A percentile compares a stretch with the other conserved stretches of the same genome.
Conservation (phyloP, 805 yeast genomes). For the Maudiozyma barnettii region DNA sequence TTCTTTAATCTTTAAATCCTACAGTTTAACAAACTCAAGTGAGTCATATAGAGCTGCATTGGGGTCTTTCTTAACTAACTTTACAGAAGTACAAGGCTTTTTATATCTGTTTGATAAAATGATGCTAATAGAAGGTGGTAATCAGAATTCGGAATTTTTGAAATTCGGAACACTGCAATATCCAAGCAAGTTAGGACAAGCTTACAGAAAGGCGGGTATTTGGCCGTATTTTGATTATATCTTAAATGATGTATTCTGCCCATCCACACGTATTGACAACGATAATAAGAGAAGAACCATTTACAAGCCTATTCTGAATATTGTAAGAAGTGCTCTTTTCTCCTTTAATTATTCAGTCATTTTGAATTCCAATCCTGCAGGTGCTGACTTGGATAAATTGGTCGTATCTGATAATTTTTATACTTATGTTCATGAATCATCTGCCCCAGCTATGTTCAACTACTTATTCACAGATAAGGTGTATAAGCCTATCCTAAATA, state of each 20-base stretch:
- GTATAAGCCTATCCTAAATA: slow-evolving; percentile 44
- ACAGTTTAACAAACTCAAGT: slow-evolving; percentile 16
- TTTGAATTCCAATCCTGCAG: slow-evolving; percentile 42
- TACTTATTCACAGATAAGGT: slow-evolving; percentile 52
- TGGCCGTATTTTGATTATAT: slow-evolving; percentile 76
- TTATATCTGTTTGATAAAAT: slow-evolving; percentile 42
- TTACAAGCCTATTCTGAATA: slow-evolving; percentile 44
- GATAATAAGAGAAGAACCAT: slow-evolving; percentile 33
- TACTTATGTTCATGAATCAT: slow-evolving; percentile 52
- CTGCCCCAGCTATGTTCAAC: slow-evolving; percentile 56
- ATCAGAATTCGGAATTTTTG: slow-evolving; percentile 18
- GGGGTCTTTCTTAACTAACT: slow-evolving; percentile 37
- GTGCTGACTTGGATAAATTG: slow-evolving; percentile 41
- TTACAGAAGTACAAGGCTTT: slow-evolving; percentile 55
- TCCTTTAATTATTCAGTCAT: slow-evolving; percentile 47
- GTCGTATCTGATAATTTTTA: slow-evolving; percentile 37
- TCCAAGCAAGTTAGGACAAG: slow-evolving; percentile 55
- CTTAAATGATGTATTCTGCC: slow-evolving; percentile 53
- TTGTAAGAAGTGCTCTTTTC: slow-evolving; percentile 39
- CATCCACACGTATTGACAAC: slow-evolving; percentile 31
- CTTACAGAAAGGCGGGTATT: slow-evolving; percentile 55
- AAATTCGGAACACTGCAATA: slow-evolving; percentile 41
- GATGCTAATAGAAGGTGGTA: slow-evolving; percentile 24
- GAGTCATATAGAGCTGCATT: slow-evolving; percentile 37
- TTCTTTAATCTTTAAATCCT: slow-evolving; percentile 48